A percentile compares a stretch with the other conserved stretches of the same genome.
These are phyloP conservation scores for Clohesyomyces aquaticus DNA, from an alignment of 495 filamentous ascomycete genomes.

Conservation along the genomic window DNA sequence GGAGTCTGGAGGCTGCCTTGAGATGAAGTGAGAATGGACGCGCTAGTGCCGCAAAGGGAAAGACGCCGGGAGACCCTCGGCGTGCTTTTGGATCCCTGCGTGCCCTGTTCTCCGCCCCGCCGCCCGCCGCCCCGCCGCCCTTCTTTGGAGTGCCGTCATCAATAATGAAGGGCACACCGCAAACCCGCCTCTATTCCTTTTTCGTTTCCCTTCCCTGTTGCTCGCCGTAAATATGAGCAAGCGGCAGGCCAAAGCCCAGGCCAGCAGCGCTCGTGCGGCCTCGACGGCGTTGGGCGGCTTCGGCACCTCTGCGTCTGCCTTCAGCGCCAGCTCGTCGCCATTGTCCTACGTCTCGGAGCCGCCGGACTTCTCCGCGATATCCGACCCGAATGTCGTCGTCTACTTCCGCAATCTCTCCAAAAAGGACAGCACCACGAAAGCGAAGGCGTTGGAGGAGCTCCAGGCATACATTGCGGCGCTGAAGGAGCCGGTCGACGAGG, in stretches of 20 bases:
- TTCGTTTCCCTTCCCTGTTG: background rate
- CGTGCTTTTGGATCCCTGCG: too few species aligned
- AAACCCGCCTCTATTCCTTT: slow-evolving; percentile 12
- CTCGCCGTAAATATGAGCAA: slow-evolving; percentile 58
- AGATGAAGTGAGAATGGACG: slow-evolving; percentile 10
- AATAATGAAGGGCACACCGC: background rate
- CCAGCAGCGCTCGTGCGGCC: slow-evolving; percentile 70
- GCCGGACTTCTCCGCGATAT: slow-evolving; percentile 77
- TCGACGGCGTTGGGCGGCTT: slow-evolving; percentile 55
- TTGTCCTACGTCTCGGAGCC: slow-evolving; percentile 87
- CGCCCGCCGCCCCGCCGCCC: slow-evolving; percentile 16
- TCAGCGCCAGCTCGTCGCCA: slow-evolving; percentile 59
- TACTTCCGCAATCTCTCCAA: slow-evolving; percentile 90
- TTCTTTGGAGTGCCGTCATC: slow-evolving; percentile 21
- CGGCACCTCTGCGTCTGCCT: slow-evolving; percentile 52
- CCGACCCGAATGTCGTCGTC: slow-evolving; percentile 78
- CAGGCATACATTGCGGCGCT: slow-evolving; percentile 61
- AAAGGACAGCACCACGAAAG: slow-evolving; percentile 88
- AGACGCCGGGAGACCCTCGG: slow-evolving; percentile 16
- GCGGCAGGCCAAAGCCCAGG: slow-evolving; percentile 68
- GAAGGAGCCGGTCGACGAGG: slow-evolving; percentile 68
- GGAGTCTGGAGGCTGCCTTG: slow-evolving; percentile 8
- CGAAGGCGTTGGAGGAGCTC: slow-evolving; percentile 90
- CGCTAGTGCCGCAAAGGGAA: slow-evolving; percentile 1
- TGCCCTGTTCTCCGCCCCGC: background rate